A percentile compares a stretch with the other conserved stretches of the same genome.
These are phyloP conservation scores for Claviceps quebecensis DNA, from an alignment of 2,329 filamentous ascomycete genomes.

Conservation along the genomic window DNA sequence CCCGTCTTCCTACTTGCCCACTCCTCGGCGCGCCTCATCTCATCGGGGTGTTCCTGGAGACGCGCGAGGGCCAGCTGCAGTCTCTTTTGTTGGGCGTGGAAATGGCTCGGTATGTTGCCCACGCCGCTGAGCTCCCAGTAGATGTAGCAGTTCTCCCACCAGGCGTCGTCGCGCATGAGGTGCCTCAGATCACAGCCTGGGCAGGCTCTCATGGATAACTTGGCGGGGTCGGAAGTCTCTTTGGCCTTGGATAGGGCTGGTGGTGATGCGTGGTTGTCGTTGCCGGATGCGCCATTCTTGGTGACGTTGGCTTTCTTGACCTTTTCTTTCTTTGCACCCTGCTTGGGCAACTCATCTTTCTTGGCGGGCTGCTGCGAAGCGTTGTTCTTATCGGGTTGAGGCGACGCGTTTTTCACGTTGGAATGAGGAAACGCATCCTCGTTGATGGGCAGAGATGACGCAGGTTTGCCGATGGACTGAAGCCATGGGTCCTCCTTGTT, in stretches of 20 bases:
- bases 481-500: no score
- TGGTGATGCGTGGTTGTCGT: background rate
- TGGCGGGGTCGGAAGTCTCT: background rate
- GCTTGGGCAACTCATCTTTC: no score
- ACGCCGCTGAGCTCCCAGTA: conserved; percentile 3
- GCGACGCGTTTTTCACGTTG: no score
- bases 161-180: conserved; percentile 5
- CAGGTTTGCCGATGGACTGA: background rate
- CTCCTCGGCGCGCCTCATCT: background rate
- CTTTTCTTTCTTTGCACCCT: background rate
- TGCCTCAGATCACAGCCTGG: conserved; percentile 6
- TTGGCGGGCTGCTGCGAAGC: no score
- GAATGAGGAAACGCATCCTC: no score
- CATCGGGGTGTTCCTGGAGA: conserved; percentile 2
- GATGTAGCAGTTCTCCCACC: conserved; percentile 8
- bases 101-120: conserved; percentile 1
- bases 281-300: background rate
- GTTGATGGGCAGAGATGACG: background rate
- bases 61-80: conserved; percentile 1
- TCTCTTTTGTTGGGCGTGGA: background rate
- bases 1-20: background rate
- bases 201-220: background rate
- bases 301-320: background rate
- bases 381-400: no score
- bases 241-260: background rate